These are phyloP conservation scores for Leptomonas seymouri DNA, from an alignment of 208 protist genomes.

Conservation along the genomic window DNA sequence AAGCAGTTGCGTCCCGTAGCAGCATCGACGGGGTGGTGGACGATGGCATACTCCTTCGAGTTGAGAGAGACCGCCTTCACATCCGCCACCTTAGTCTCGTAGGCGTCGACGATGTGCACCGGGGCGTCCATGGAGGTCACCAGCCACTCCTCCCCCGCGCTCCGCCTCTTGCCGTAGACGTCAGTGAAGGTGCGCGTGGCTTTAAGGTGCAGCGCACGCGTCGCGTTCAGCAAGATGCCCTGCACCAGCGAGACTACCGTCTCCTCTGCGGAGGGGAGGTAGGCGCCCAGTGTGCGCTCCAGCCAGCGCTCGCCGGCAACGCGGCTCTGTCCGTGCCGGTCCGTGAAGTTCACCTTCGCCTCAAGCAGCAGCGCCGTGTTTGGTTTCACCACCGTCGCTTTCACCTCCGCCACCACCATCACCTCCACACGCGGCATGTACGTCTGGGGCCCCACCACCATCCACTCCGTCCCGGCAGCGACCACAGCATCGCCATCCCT, in stretches of 20 bases:
- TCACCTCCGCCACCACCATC: constrained; percentile 68
- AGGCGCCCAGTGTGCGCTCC: constrained; percentile 76
- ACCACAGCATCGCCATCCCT: constrained; percentile 24
- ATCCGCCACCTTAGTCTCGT: constrained; percentile 78
- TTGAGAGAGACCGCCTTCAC: constrained; percentile 85
- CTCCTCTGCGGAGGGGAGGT: constrained; percentile 90
- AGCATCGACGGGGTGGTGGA: constrained; percentile 88
- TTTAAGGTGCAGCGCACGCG: constrained; percentile 79
- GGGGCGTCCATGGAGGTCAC: constrained; percentile 85
- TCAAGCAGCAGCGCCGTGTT: constrained; percentile 89
- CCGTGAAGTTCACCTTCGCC: constrained; percentile 75
- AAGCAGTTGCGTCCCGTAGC: constrained; percentile 65
- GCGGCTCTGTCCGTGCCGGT: constrained; percentile 62
- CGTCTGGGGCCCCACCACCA: constrained; percentile 89
- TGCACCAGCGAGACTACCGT: constrained; percentile 68
- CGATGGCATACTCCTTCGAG: constrained; percentile 92
- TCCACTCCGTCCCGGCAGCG: constrained; percentile 90
- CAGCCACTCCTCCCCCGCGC: constrained; percentile 87
- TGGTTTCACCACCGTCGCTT: constrained; percentile 72
- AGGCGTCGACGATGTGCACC: constrained; percentile 85
- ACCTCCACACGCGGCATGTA: constrained; percentile 92
- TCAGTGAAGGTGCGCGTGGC: constrained; percentile 85
- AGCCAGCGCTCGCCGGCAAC: constrained; percentile 92
- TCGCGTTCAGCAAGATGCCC: constrained; percentile 80
- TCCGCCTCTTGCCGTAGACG: constrained; percentile 72